Evolutionary conservation across 768 basidiomycete species (phyloP).

Genomic region (Pleurotus pulmonarius): DNA sequence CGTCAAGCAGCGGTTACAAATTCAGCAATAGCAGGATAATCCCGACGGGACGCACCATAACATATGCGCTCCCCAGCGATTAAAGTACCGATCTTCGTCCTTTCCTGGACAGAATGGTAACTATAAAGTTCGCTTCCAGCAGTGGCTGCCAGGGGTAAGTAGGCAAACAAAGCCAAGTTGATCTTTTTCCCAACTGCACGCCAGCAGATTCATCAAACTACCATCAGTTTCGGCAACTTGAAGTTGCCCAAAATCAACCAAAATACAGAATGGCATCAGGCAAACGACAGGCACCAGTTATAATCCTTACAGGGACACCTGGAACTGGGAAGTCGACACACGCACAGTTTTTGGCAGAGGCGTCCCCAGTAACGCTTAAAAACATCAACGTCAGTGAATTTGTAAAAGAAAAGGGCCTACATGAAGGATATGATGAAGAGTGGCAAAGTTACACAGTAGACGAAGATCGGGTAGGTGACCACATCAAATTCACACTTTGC

Average conservation of each 20-base stretch:
- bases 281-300: slow-evolving; percentile 44
- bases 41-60: slow-evolving; percentile 5
- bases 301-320: slow-evolving; percentile 87
- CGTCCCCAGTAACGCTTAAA: slow-evolving; percentile 64
- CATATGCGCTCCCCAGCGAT: background rate
- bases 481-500: background rate
- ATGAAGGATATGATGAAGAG: slow-evolving; percentile 86
- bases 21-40: background rate
- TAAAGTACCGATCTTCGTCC: background rate
- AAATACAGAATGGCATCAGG: slow-evolving; percentile 3
- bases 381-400: slow-evolving; percentile 91
- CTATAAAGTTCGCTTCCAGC: slow-evolving; percentile 7
- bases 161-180: slow-evolving; percentile 1
- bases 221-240: slow-evolving; percentile 4
- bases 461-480: slow-evolving; percentile 80
- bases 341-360: slow-evolving; percentile 74
- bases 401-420: slow-evolving; percentile 79
- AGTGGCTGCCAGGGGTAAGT: slow-evolving; percentile 5
- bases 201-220: background rate
- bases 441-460: slow-evolving; percentile 95
- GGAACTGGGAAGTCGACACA: slow-evolving; percentile 97
- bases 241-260: background rate
- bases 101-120: background rate
- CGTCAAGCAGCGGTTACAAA: slow-evolving; percentile 2
- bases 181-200: slow-evolving; percentile 1